Conservation (phyloP, 192 early-diverging fungal species). For the Entomortierella beljakovae region DNA sequence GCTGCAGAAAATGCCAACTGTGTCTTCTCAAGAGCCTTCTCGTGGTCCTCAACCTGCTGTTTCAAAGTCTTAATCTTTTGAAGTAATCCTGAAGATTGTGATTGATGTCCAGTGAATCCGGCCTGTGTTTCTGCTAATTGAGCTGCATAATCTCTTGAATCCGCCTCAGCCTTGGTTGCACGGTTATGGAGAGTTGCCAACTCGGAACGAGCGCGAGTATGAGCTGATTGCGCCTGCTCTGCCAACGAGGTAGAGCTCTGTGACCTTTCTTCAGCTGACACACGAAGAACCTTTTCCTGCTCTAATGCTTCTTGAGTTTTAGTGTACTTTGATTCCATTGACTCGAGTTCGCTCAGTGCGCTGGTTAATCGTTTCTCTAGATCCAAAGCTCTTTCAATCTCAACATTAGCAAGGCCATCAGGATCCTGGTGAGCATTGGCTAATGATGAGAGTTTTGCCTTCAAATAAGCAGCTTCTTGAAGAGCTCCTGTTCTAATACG, state of each 20-base stretch:
- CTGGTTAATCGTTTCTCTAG: conserved; percentile 60
- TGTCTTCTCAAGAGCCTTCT: conserved; percentile 48
- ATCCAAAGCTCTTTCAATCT: conserved; percentile 57
- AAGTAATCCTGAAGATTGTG: conserved; percentile 26
- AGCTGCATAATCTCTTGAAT: conserved; percentile 53
- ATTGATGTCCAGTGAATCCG: conserved; percentile 53
- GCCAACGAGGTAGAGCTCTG: conserved; percentile 57
- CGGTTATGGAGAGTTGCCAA: conserved; percentile 57
- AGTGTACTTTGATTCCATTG: conserved; percentile 32
- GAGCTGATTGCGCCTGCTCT: conserved; percentile 64
- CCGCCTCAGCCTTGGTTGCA: conserved; percentile 57
- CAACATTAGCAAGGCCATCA: conserved; percentile 51
- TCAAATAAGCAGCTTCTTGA: conserved; percentile 67
- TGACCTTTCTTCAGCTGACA: conserved; percentile 60
- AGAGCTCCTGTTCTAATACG: conserved; percentile 63
- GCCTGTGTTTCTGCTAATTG: conserved; percentile 53
- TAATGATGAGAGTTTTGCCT: conserved; percentile 62
- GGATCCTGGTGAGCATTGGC: conserved; percentile 47
- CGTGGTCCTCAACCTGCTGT: conserved; percentile 55
- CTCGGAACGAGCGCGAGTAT: conserved; percentile 59
- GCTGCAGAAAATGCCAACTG: conserved; percentile 52
- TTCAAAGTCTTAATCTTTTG: conserved; percentile 38
- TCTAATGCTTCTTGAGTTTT: conserved; percentile 55
- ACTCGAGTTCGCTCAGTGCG: conserved; percentile 58
- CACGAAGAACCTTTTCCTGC: conserved; percentile 56